Evolutionary conservation across 2,329 filamentous ascomycete genomes (phyloP).

Genomic region (Aspergillus sp.): DNA sequence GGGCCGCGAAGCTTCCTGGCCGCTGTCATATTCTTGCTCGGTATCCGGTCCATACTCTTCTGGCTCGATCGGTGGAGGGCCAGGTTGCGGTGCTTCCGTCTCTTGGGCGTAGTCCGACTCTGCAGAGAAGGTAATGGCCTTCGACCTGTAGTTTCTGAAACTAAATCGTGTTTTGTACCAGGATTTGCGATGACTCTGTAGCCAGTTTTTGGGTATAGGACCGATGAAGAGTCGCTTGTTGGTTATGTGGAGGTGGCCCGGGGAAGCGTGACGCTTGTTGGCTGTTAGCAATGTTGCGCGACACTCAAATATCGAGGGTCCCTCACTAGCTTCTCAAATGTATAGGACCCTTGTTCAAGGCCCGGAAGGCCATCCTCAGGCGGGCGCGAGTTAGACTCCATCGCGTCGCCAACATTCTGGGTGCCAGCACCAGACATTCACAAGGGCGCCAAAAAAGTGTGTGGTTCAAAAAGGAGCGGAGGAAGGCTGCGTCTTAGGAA

Average conservation of each 20-base stretch:
- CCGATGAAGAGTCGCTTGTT: conserved; percentile 64
- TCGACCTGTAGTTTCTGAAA: conserved; percentile 48
- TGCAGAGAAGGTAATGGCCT: conserved; percentile 53
- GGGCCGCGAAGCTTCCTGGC: neutral
- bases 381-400: conserved; percentile 19
- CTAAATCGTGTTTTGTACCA: conserved; percentile 57
- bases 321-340: conserved; percentile 53
- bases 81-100: conserved; percentile 20
- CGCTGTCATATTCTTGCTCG: conserved; percentile 15
- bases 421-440: conserved; percentile 11
- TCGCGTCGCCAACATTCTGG: conserved; percentile 19
- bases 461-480: neutral
- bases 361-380: conserved; percentile 31
- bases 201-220: conserved; percentile 65
- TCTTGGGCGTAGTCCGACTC: conserved; percentile 46
- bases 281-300: neutral
- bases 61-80: conserved; percentile 15
- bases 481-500: neutral
- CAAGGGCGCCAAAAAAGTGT: neutral
- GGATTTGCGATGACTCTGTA: conserved; percentile 61
- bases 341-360: conserved; percentile 53
- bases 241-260: conserved; percentile 62
- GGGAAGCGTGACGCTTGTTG: conserved; percentile 58
- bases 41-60: conserved; percentile 18
- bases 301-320: neutral